Percentiles rank a stretch among this genome's conserved stretches.
Evolutionary conservation across 176 grass and related monocot species (phyloP).

Genomic region (Puya raimondii): DNA sequence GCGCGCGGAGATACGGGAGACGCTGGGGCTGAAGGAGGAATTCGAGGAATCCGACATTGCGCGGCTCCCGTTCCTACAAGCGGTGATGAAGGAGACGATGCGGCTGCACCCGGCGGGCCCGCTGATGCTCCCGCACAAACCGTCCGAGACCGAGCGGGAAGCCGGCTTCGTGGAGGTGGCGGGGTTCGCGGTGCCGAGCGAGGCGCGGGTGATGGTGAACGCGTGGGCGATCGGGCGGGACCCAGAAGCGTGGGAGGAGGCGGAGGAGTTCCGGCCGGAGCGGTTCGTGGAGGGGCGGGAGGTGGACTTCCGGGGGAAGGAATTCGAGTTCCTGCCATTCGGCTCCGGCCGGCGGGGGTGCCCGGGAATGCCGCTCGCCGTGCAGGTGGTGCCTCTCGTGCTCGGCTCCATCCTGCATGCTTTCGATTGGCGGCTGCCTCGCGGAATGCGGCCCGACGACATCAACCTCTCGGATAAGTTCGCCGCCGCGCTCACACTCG

Average conservation of each 20-base stretch:
- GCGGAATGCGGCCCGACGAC: constrained; percentile 22
- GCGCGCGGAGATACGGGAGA: constrained; percentile 30
- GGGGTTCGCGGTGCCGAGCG: constrained; percentile 33
- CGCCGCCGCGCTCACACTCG: not conserved
- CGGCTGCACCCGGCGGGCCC: constrained; percentile 50
- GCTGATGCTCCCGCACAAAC: constrained; percentile 46
- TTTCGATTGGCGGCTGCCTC: constrained; percentile 47
- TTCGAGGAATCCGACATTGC: not conserved
- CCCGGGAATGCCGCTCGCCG: constrained; percentile 6
- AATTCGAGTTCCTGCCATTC: not conserved
- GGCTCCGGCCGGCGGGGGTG: constrained; percentile 7
- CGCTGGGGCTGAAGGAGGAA: constrained; percentile 17
- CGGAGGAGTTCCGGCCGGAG: constrained; percentile 37
- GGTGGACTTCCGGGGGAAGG: constrained; percentile 3
- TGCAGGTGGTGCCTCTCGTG: not conserved
- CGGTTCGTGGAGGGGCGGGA: constrained; percentile 21
- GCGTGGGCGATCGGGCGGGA: constrained; percentile 6
- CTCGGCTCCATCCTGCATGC: no score
- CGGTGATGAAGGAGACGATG: constrained; percentile 57
- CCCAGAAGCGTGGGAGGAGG: constrained; percentile 27
- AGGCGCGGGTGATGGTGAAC: constrained; percentile 3
- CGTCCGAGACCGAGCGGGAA: constrained; percentile 19
- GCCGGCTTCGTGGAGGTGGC: constrained; percentile 5
- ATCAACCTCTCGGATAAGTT: constrained; percentile 13
- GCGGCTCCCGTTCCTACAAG: constrained; percentile 39